Conservation (phyloP, 257 asterid species). For the Solanum megistacrolobum region DNA sequence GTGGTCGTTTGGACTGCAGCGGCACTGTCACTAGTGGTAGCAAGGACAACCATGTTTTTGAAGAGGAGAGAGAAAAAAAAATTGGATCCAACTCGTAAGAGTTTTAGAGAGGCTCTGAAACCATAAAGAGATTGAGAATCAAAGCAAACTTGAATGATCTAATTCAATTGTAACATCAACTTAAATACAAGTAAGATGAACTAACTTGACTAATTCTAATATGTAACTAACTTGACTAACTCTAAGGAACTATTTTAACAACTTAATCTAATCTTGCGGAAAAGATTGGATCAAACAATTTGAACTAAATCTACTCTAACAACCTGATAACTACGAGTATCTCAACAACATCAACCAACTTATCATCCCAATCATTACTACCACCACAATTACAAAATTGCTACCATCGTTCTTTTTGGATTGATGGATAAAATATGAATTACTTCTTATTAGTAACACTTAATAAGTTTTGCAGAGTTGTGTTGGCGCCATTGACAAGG, state of each 20-base stretch:
- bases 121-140: neutral
- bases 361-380: neutral
- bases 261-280: neutral
- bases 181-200: neutral
- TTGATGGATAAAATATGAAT: neutral
- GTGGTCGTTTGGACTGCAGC: neutral
- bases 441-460: neutral
- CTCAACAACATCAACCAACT: neutral
- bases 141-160: neutral
- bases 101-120: neutral
- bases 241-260: neutral
- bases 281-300: neutral
- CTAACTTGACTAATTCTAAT: neutral
- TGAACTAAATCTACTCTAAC: neutral
- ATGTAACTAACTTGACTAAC: neutral
- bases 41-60: neutral
- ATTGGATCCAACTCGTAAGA: neutral
- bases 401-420: too few species aligned
- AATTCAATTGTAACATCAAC: neutral
- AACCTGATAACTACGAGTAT: neutral
- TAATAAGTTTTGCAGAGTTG: conserved; percentile 26
- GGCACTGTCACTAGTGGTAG: neutral
- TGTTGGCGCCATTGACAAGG: conserved; percentile 63
- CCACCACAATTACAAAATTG: neutral
- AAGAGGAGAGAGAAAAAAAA: too few species aligned